Conservation (phyloP, 192 early-diverging fungal genomes). For the Coemansia javaensis region DNA sequence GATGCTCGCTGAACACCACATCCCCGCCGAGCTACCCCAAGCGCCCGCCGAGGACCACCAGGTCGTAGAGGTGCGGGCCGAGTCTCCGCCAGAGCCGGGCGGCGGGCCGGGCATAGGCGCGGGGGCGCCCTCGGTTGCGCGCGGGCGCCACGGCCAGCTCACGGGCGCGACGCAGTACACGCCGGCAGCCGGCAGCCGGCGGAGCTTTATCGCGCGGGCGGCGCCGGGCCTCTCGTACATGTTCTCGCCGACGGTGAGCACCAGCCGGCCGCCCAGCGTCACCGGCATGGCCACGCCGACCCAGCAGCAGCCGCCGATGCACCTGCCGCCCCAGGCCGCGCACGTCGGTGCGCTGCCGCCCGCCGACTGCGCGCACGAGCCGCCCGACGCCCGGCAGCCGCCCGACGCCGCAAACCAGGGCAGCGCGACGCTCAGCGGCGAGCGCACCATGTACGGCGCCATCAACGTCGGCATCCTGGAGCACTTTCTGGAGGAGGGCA, state of each 20-base stretch:
- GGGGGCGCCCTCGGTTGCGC: too few relatives aligned
- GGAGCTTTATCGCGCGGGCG: conserved; percentile 34
- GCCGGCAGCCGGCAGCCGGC: conserved; percentile 21
- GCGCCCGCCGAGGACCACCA: background rate
- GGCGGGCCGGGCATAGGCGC: conserved; percentile 13
- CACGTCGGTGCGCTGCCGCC: too few relatives aligned
- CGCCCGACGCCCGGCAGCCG: too few relatives aligned
- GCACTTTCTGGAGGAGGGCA: conserved; percentile 42
- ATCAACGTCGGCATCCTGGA: conserved; percentile 45
- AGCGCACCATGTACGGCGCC: conserved; percentile 20
- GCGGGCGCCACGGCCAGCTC: conserved; percentile 8
- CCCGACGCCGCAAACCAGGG: too few relatives aligned
- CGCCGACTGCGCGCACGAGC: too few relatives aligned
- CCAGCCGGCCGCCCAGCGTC: conserved; percentile 44
- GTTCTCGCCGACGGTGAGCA: conserved; percentile 40
- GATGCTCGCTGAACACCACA: too few relatives aligned
- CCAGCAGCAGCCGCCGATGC: conserved; percentile 4
- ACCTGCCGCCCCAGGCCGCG: conserved; percentile 1
- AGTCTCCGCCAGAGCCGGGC: conserved; percentile 9
- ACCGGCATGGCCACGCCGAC: conserved; percentile 17
- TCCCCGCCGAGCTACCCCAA: too few relatives aligned
- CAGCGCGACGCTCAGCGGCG: background rate
- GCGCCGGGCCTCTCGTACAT: conserved; percentile 50
- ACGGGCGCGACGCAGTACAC: conserved; percentile 44
- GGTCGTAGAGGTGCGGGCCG: background rate